Evolutionary conservation across 75 land plant species (phyloP).

Genomic region (Sequoiadendron giganteum): DNA sequence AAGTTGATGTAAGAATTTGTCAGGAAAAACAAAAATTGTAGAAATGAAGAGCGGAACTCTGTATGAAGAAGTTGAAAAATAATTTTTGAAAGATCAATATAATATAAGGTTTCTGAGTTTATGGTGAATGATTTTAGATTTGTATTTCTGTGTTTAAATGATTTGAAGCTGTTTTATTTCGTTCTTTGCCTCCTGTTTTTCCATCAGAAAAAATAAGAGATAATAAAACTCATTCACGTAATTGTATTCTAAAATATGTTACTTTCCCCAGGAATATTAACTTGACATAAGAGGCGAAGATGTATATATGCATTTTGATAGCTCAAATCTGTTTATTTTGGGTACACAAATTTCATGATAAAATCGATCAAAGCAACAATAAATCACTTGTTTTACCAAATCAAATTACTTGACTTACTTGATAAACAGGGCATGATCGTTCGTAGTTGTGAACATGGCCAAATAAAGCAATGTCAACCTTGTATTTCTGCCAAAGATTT

Average conservation of each 20-base stretch:
- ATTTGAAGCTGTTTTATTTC: too few species aligned
- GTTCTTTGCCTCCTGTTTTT: too few species aligned
- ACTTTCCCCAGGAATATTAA: background rate
- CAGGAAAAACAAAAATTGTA: too few species aligned
- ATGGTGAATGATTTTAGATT: too few species aligned
- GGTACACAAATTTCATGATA: background rate
- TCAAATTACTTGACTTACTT: constrained; percentile 38
- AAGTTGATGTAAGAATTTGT: too few species aligned
- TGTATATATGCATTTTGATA: background rate
- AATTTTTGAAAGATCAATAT: too few species aligned
- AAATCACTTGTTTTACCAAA: background rate
- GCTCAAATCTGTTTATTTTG: background rate
- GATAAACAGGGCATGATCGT: constrained; percentile 82
- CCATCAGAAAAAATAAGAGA: background rate
- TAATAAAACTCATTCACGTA: background rate
- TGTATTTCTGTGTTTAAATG: too few species aligned
- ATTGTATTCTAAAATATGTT: too few species aligned
- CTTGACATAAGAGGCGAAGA: background rate
- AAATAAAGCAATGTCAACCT: constrained; percentile 86
- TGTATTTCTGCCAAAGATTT: constrained; percentile 93
- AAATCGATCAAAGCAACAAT: background rate
- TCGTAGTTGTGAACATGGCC: constrained; percentile 95
- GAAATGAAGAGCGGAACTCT: too few species aligned
- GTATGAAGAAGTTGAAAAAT: too few species aligned
- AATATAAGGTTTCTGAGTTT: too few species aligned